Conservation (phyloP, 495 filamentous ascomycete genomes). For the Pseudevernia furfuracea region DNA sequence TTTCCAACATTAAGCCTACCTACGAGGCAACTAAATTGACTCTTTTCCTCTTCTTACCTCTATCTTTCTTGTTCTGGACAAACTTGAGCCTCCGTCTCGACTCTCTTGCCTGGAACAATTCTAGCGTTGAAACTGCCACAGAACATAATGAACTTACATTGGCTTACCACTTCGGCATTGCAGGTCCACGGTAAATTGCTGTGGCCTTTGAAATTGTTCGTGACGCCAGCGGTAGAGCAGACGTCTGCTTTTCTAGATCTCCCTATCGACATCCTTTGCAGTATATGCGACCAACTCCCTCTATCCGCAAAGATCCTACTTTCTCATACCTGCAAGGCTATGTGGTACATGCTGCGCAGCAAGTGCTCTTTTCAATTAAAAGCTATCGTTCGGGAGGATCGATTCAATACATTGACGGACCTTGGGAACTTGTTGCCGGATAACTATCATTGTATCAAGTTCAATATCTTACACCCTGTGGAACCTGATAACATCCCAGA, state of each 20-base stretch:
- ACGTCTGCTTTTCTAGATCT: conserved; percentile 19
- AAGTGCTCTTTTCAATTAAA: conserved; percentile 16
- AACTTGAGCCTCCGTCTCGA: conserved; percentile 1
- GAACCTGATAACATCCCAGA: conserved; percentile 18
- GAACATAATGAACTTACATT: conserved; percentile 9
- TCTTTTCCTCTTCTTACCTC: conserved; percentile 5
- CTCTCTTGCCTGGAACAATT: background rate
- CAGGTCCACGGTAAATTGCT: conserved; percentile 12
- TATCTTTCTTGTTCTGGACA: conserved; percentile 9
- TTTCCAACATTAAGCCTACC: too few species aligned
- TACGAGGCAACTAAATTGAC: too few species aligned
- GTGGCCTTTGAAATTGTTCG: conserved; percentile 18
- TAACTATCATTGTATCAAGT: conserved; percentile 19
- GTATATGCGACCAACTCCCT: conserved; percentile 15
- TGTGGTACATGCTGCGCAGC: conserved; percentile 17
- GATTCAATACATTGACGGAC: conserved; percentile 16
- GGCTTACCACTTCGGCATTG: conserved; percentile 16
- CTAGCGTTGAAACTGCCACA: conserved; percentile 13
- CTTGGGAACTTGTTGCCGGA: conserved; percentile 17
- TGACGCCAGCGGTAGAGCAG: conserved; percentile 16
- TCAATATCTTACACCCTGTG: conserved; percentile 19
- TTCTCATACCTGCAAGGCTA: conserved; percentile 19
- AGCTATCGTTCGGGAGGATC: conserved; percentile 10
- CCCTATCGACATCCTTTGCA: conserved; percentile 19
- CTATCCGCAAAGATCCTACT: conserved; percentile 19